Evolutionary conservation across 2,329 filamentous ascomycete species (phyloP).

Genomic region (Cladosporium sp.): DNA sequence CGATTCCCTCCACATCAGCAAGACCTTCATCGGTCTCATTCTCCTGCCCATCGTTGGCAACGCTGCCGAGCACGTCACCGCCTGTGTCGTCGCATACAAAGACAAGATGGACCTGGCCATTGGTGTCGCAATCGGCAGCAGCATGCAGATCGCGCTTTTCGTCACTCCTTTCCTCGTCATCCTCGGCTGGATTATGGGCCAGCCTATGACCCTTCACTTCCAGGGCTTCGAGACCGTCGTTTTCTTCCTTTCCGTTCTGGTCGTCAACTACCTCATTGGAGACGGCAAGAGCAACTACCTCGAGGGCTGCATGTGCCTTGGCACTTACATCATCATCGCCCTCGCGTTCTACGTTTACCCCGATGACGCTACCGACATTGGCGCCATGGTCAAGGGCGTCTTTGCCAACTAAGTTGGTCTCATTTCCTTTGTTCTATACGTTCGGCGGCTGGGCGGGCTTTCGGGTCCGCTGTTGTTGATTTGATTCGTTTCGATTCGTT

Average conservation of each 20-base stretch:
- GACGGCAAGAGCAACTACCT: conserved; percentile 86
- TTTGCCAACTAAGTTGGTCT: conserved; percentile 13
- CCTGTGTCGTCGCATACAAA: conserved; percentile 56
- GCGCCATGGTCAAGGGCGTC: conserved; percentile 22
- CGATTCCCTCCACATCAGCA: conserved; percentile 51
- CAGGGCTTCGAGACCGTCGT: conserved; percentile 86
- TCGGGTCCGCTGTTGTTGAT: neutral
- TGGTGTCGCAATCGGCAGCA: conserved; percentile 56
- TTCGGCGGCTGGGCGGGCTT: neutral
- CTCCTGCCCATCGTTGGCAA: conserved; percentile 59
- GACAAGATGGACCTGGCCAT: conserved; percentile 60
- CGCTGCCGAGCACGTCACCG: conserved; percentile 58
- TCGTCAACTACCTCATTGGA: conserved; percentile 83
- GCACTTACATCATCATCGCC: conserved; percentile 60
- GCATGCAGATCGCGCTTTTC: conserved; percentile 58
- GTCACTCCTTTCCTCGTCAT: conserved; percentile 60
- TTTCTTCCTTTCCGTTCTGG: conserved; percentile 79
- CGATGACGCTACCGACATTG: conserved; percentile 46
- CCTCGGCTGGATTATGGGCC: conserved; percentile 55
- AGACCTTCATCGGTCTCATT: conserved; percentile 59
- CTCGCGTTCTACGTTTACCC: conserved; percentile 63
- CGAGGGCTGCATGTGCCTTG: conserved; percentile 66
- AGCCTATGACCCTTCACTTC: conserved; percentile 71
- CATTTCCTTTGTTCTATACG: neutral
- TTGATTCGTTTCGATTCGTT: neutral